Conservation (phyloP, 192 early-diverging fungal genomes). For the Entophlyctis luteolus region DNA sequence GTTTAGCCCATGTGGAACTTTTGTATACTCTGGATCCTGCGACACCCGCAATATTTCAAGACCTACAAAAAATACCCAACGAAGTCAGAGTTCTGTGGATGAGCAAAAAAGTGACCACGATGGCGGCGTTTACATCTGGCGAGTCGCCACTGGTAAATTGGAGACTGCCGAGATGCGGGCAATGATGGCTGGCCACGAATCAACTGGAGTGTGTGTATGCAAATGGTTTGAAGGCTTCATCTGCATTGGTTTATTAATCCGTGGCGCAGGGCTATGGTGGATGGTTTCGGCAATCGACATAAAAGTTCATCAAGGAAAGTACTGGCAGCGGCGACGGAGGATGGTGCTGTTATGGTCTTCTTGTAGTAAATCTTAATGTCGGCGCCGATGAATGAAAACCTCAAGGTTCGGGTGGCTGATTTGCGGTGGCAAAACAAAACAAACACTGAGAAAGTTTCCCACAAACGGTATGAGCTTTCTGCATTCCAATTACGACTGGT, state of each 20-base stretch:
- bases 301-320: slow-evolving; percentile 3
- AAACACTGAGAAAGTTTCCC: too few relatives aligned
- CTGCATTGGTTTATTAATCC: neutral
- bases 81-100: neutral
- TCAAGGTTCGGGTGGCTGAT: too few relatives aligned
- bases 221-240: slow-evolving; percentile 30
- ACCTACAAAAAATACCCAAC: neutral
- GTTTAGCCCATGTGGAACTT: slow-evolving; percentile 52
- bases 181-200: slow-evolving; percentile 36
- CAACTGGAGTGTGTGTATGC: too few relatives aligned
- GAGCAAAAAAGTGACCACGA: neutral
- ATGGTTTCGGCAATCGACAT: neutral
- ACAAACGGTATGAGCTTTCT: too few relatives aligned
- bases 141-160: slow-evolving; percentile 45
- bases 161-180: slow-evolving; percentile 45
- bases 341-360: slow-evolving; percentile 2
- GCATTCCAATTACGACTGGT: too few relatives aligned
- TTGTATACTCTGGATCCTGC: slow-evolving; percentile 46
- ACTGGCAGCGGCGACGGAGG: slow-evolving; percentile 1
- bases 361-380: neutral
- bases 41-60: slow-evolving; percentile 32
- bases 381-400: too few relatives aligned
- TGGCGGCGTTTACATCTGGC: slow-evolving; percentile 48
- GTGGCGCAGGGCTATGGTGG: too few relatives aligned
- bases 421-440: too few relatives aligned